Evolutionary conservation across 306 rosid genomes (phyloP).

Genomic region (Citrullus amarus): DNA sequence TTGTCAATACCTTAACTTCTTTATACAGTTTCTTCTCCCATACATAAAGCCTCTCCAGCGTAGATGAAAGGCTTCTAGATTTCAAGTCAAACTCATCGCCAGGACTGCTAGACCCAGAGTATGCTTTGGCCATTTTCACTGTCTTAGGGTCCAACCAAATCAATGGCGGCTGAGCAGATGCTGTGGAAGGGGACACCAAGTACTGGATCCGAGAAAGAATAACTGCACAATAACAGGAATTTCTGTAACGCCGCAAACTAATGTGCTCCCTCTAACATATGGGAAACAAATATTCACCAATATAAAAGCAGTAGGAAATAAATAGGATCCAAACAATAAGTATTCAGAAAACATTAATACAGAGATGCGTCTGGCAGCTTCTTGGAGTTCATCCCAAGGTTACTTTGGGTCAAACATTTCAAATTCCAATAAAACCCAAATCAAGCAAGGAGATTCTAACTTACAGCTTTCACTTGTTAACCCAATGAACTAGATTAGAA

Average conservation of each 20-base stretch:
- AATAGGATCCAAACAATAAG: neutral
- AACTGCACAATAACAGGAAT: slow-evolving; percentile 42
- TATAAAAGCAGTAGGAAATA: neutral
- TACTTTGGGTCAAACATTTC: neutral
- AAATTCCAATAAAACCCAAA: neutral
- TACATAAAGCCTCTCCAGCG: slow-evolving; percentile 75
- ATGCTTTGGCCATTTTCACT: slow-evolving; percentile 58
- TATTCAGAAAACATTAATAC: neutral
- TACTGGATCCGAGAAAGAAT: slow-evolving; percentile 50
- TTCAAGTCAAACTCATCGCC: slow-evolving; percentile 37
- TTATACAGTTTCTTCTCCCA: slow-evolving; percentile 92
- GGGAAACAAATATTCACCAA: neutral
- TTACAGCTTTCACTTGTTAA: neutral
- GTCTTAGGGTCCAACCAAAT: slow-evolving; percentile 40
- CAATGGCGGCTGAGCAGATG: slow-evolving; percentile 34
- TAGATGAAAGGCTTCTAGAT: slow-evolving; percentile 63
- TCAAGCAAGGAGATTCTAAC: neutral
- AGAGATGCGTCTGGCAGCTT: neutral
- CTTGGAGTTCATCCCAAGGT: neutral
- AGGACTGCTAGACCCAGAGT: slow-evolving; percentile 37
- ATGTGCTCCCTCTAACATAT: neutral
- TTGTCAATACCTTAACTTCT: slow-evolving; percentile 77
- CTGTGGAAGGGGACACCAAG: slow-evolving; percentile 44
- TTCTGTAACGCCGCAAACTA: neutral
- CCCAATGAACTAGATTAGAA: neutral